Evolutionary conservation across 1,284 basidiomycete species (phyloP).

Genomic region (Naganishia liquefaciens): DNA sequence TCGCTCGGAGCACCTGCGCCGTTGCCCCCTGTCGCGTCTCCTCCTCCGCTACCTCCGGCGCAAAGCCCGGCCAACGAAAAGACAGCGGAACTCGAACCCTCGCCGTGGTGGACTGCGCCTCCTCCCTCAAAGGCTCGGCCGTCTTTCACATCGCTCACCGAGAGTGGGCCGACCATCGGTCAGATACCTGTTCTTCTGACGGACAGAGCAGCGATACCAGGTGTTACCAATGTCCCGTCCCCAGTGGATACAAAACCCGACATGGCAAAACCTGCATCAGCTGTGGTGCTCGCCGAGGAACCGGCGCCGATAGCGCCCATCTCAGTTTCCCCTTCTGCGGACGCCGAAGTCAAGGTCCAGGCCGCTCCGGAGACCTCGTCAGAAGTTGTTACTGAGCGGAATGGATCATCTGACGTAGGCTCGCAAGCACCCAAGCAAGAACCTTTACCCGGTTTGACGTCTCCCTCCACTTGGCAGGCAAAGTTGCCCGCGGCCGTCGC

Average conservation of each 20-base stretch:
- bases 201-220: no score
- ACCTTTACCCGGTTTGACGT: not conserved
- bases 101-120: slow-evolving; percentile 21
- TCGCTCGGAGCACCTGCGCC: not conserved
- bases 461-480: slow-evolving; percentile 4
- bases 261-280: not conserved
- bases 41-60: slow-evolving; percentile 7
- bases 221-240: no score
- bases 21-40: slow-evolving; percentile 1
- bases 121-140: not conserved
- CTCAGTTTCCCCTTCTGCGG: no score
- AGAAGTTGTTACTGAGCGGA: no score
- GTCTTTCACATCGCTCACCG: not conserved
- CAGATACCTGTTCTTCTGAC: not conserved
- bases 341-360: no score
- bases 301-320: no score
- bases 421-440: not conserved
- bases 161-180: not conserved
- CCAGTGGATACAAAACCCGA: not conserved
- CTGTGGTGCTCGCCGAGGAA: no score
- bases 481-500: slow-evolving; percentile 1
- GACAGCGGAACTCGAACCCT: not conserved
- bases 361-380: not conserved
- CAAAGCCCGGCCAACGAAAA: slow-evolving; percentile 1
- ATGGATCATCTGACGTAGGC: not conserved